Percentiles rank a stretch among this genome's conserved stretches.
phyloP scores from a whole-genome alignment of 768 basidiomycete species.

The Boletus subparvulus region DNA sequence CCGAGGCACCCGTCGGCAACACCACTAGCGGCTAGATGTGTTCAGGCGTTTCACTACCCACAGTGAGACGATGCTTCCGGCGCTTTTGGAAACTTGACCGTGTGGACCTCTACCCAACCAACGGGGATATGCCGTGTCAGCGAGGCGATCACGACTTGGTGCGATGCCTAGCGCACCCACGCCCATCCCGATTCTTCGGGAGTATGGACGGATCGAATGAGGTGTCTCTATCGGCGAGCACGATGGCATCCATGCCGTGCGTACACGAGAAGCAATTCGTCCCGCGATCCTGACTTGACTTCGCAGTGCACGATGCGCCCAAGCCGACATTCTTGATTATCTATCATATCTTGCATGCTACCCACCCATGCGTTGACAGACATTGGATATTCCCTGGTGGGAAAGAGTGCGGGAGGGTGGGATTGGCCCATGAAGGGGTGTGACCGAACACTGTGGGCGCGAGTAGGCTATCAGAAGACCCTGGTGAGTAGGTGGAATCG shows the following conservation, averaged over 20 bases:
- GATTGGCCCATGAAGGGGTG: not conserved
- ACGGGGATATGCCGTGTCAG: too few relatives aligned
- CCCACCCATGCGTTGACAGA: not conserved
- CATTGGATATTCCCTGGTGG: not conserved
- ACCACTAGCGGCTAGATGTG: too few relatives aligned
- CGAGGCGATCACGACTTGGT: too few relatives aligned
- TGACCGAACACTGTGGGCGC: too few relatives aligned
- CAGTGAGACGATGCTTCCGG: too few relatives aligned
- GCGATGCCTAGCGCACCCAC: too few relatives aligned
- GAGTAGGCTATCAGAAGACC: not conserved
- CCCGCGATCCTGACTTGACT: not conserved
- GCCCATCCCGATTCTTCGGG: too few relatives aligned
- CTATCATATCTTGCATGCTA: too few relatives aligned
- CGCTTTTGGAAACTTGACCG: too few relatives aligned
- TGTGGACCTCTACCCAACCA: too few relatives aligned
- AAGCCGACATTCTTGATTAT: not conserved
- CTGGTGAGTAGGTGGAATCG: not conserved
- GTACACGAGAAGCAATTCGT: constrained; percentile 1
- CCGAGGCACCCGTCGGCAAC: too few relatives aligned
- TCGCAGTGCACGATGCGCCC: constrained; percentile 5
- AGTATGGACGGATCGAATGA: not conserved
- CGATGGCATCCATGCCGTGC: not conserved
- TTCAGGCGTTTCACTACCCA: too few relatives aligned
- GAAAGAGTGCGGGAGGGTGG: constrained; percentile 1
- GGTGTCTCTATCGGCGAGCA: not conserved